Conservation (phyloP, 2,329 filamentous ascomycete genomes). For the Penicillium sp. region DNA sequence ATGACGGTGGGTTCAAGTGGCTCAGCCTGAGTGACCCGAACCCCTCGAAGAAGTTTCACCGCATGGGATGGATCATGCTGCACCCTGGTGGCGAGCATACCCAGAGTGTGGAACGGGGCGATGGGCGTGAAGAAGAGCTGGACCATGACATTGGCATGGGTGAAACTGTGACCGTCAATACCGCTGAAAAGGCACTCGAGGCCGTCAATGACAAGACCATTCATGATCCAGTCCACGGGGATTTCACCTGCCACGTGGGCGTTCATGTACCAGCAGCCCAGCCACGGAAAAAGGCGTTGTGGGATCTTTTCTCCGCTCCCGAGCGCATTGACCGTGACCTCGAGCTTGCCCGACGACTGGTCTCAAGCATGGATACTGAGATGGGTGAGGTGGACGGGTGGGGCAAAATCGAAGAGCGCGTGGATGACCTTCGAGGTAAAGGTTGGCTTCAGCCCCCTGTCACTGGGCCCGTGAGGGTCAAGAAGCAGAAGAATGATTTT, state of each 20-base stretch:
- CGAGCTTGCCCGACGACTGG: conserved; percentile 71
- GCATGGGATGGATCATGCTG: conserved; percentile 97
- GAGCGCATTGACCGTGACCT: conserved; percentile 91
- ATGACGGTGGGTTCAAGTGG: conserved; percentile 89
- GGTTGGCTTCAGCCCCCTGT: conserved; percentile 66
- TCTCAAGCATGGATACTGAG: conserved; percentile 78
- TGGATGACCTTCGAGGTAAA: conserved; percentile 70
- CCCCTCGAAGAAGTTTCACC: conserved; percentile 91
- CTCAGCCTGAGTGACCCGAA: conserved; percentile 94
- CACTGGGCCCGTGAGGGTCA: conserved; percentile 34
- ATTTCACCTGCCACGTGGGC: conserved; percentile 96
- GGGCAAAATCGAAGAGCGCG: conserved; percentile 75
- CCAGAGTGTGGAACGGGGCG: conserved; percentile 62
- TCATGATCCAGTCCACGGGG: conserved; percentile 84
- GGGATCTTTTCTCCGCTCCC: conserved; percentile 92
- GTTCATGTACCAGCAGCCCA: conserved; percentile 84
- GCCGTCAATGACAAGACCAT: conserved; percentile 98
- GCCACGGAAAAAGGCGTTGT: conserved; percentile 88
- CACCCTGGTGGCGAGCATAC: conserved; percentile 65
- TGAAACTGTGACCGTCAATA: conserved; percentile 36
- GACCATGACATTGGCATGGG: conserved; percentile 31
- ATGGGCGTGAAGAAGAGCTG: conserved; percentile 63
- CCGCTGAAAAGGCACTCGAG: conserved; percentile 80
- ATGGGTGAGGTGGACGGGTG: conserved; percentile 73
- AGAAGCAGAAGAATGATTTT: conserved; percentile 54